Evolutionary conservation across 2,329 filamentous ascomycete genomes (phyloP).

Genomic region (Stagonosporopsis chrysanthemi): DNA sequence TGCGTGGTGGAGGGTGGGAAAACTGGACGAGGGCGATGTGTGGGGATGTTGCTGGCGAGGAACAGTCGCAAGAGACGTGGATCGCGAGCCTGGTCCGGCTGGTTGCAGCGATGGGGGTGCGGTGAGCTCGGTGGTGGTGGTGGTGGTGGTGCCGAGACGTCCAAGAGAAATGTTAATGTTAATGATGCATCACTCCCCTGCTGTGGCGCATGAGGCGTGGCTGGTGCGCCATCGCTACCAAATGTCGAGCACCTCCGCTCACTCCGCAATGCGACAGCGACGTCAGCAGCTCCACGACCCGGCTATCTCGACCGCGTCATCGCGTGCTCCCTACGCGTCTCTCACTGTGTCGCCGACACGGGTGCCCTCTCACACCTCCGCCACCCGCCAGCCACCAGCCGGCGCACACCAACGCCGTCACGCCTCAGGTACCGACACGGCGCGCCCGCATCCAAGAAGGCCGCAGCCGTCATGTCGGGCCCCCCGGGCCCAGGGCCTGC

Average conservation of each 20-base stretch:
- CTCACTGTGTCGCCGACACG: not conserved
- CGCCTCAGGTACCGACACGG: conserved; percentile 15
- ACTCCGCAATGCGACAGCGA: conserved; percentile 29
- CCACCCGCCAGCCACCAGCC: not conserved
- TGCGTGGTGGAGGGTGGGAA: conserved; percentile 16
- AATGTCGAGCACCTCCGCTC: conserved; percentile 27
- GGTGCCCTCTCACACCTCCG: not conserved
- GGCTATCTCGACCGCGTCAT: conserved; percentile 13
- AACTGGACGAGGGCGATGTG: not conserved
- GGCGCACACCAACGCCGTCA: conserved; percentile 29
- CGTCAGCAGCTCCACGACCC: conserved; percentile 7
- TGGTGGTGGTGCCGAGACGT: conserved; percentile 24
- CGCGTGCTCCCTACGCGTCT: conserved; percentile 8
- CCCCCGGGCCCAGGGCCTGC: conserved; percentile 46
- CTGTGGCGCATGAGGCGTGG: conserved; percentile 19
- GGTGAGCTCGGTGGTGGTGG: too few relatives aligned
- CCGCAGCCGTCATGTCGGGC: conserved; percentile 44
- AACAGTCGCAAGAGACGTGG: not conserved
- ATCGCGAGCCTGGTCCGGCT: not conserved
- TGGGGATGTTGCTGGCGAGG: not conserved
- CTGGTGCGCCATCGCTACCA: conserved; percentile 19
- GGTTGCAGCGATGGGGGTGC: not conserved
- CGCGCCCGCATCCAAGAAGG: conserved; percentile 27
- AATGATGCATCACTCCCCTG: conserved; percentile 28
- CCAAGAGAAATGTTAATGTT: conserved; percentile 31